These are phyloP conservation scores for Mycena alexandri DNA, from an alignment of 768 basidiomycete species.

Conservation along the genomic window DNA sequence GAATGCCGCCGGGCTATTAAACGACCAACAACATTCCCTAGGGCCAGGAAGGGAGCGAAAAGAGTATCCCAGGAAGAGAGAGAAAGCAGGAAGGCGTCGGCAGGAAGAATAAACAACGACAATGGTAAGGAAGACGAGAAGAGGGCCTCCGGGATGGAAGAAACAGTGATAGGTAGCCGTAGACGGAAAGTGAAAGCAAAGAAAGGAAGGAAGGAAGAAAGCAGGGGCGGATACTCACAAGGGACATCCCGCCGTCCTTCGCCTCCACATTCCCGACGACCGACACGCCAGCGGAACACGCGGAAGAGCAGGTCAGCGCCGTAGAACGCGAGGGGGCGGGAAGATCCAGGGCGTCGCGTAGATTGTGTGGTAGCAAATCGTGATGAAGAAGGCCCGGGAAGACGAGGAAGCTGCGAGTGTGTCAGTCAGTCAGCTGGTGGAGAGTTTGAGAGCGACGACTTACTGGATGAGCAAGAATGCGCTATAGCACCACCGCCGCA, in stretches of 20 bases:
- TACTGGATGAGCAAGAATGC: conserved; percentile 83
- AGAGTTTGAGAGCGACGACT: conserved; percentile 55
- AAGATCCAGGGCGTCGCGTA: conserved; percentile 51
- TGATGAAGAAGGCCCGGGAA: conserved; percentile 74
- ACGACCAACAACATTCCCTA: too few relatives aligned
- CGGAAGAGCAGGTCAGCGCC: conserved; percentile 71
- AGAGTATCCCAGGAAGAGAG: too few relatives aligned
- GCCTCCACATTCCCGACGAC: conserved; percentile 68
- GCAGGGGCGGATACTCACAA: conserved; percentile 63
- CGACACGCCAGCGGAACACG: conserved; percentile 65
- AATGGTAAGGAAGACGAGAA: too few relatives aligned
- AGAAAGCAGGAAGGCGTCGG: too few relatives aligned
- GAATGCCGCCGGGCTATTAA: too few relatives aligned
- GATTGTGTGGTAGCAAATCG: conserved; percentile 85
- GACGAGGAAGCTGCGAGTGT: conserved; percentile 63
- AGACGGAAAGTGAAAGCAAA: too few relatives aligned
- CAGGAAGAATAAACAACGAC: conserved; percentile 49
- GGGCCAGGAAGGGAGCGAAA: too few relatives aligned
- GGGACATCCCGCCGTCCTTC: conserved; percentile 62
- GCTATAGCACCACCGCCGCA: conserved; percentile 74
- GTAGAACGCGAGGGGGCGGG: conserved; percentile 66
- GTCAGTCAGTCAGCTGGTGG: conserved; percentile 43
- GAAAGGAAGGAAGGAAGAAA: too few relatives aligned
- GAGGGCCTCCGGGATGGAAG: too few relatives aligned
- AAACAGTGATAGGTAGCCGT: too few relatives aligned